phyloP scores from a whole-genome alignment of 192 early-diverging fungal species.

The Gaertneriomyces sp. region DNA sequence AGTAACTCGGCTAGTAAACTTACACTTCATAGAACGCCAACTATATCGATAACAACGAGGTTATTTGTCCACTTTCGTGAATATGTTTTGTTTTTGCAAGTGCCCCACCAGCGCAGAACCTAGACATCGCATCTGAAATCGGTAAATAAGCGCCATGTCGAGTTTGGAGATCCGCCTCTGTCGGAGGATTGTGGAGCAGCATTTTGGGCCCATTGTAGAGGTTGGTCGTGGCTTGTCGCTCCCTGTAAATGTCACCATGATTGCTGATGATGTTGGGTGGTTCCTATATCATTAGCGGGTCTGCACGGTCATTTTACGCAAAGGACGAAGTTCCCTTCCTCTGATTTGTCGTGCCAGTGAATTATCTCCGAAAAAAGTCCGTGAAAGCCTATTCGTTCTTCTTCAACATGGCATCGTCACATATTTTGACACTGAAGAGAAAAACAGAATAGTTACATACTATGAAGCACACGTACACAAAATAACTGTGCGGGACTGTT shows the following conservation, averaged over 20 bases:
- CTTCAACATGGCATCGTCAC: constrained; percentile 82
- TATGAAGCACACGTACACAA: constrained; percentile 58
- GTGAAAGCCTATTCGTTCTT: constrained; percentile 73
- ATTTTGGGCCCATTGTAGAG: constrained; percentile 77
- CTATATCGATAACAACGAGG: not conserved
- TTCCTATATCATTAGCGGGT: constrained; percentile 29
- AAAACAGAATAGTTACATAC: constrained; percentile 57
- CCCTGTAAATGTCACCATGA: not conserved
- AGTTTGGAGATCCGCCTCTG: constrained; percentile 17
- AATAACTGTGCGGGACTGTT: constrained; percentile 54
- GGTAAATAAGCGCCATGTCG: constrained; percentile 10
- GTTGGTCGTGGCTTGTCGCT: constrained; percentile 7
- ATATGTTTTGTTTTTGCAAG: too few species aligned
- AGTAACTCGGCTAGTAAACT: not conserved
- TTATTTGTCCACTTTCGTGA: not conserved
- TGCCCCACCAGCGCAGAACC: not conserved
- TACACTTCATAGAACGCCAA: too few species aligned
- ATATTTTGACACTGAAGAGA: constrained; percentile 64
- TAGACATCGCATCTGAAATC: not conserved
- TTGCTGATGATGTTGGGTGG: constrained; percentile 22
- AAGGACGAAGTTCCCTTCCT: constrained; percentile 65
- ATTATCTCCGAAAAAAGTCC: constrained; percentile 51
- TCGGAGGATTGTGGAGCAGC: constrained; percentile 58
- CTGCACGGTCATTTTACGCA: constrained; percentile 51
- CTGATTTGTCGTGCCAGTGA: constrained; percentile 48